These are phyloP conservation scores for Houttuynia cordata DNA, from an alignment of 164 flowering plant genomes.

Conservation along the genomic window DNA sequence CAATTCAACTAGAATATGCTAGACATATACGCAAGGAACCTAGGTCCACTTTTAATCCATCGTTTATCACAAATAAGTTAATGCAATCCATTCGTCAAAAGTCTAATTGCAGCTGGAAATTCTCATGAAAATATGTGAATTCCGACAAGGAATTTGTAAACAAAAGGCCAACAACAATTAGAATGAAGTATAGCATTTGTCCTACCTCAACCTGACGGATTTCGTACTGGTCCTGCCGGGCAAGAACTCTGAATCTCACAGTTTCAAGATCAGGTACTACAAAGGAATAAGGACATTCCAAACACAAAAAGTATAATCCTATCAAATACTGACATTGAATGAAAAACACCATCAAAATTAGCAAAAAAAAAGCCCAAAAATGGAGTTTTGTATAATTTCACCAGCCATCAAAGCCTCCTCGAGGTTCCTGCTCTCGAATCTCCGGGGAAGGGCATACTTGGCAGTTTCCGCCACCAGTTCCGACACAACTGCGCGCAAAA, in stretches of 20 bases:
- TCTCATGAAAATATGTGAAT: no score
- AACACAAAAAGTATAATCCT: slow-evolving; percentile 3
- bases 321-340: not conserved
- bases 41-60: no score
- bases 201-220: slow-evolving; percentile 76
- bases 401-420: slow-evolving; percentile 94
- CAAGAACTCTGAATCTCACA: slow-evolving; percentile 54
- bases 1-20: no score
- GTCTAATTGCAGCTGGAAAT: no score
- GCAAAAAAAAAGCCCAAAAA: not conserved
- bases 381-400: slow-evolving; percentile 4
- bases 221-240: slow-evolving; percentile 50
- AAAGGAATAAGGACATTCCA: not conserved
- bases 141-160: no score
- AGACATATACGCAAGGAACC: no score
- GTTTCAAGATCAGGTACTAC: slow-evolving; percentile 89
- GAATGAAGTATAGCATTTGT: slow-evolving; percentile 7
- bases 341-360: not conserved
- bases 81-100: no score
- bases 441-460: slow-evolving; percentile 56
- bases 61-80: no score
- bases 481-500: slow-evolving; percentile 37
- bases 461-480: slow-evolving; percentile 57
- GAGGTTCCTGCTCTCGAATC: slow-evolving; percentile 57
- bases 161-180: not conserved